These are phyloP conservation scores for Hsuehochloa calcarea DNA, from an alignment of 176 grass and related monocot genomes.

Conservation along the genomic window DNA sequence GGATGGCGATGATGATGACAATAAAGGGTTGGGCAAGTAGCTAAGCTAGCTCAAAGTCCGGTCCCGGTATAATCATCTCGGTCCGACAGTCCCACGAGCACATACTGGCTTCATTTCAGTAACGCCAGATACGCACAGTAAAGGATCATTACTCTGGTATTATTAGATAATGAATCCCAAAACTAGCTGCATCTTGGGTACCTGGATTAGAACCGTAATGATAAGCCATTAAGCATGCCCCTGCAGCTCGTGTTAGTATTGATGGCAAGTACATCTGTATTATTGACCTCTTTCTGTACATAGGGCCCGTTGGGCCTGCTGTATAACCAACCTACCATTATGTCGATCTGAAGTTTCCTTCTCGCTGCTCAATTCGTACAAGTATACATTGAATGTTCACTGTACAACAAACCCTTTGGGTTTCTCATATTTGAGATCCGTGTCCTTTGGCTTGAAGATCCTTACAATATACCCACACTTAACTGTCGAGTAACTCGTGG, in stretches of 20 bases:
- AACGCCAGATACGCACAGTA: conserved; percentile 11
- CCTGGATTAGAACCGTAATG: conserved; percentile 18
- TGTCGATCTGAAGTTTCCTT: not conserved
- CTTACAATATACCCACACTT: not conserved
- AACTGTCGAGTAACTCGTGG: not conserved
- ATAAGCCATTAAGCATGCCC: conserved; percentile 20
- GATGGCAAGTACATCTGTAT: conserved; percentile 37
- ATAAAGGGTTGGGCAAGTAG: conserved; percentile 18
- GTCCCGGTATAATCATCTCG: conserved; percentile 19
- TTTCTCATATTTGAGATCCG: conserved; percentile 6
- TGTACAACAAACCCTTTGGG: not conserved
- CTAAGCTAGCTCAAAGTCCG: not conserved
- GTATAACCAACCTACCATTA: conserved; percentile 18
- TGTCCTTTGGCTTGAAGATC: not conserved
- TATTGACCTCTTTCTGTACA: conserved; percentile 37
- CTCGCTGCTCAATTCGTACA: not conserved
- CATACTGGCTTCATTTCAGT: conserved; percentile 46
- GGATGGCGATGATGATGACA: conserved; percentile 33
- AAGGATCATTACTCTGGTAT: conserved; percentile 30
- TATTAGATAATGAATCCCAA: conserved; percentile 36
- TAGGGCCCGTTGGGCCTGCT: conserved; percentile 14
- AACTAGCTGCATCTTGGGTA: conserved; percentile 32
- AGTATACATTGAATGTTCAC: not conserved
- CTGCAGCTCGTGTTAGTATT: conserved; percentile 19
- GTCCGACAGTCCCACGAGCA: conserved; percentile 14